Base-by-base conservation (phyloP, 345 rosid species). In the Arabidopsis thaliana region DNA sequence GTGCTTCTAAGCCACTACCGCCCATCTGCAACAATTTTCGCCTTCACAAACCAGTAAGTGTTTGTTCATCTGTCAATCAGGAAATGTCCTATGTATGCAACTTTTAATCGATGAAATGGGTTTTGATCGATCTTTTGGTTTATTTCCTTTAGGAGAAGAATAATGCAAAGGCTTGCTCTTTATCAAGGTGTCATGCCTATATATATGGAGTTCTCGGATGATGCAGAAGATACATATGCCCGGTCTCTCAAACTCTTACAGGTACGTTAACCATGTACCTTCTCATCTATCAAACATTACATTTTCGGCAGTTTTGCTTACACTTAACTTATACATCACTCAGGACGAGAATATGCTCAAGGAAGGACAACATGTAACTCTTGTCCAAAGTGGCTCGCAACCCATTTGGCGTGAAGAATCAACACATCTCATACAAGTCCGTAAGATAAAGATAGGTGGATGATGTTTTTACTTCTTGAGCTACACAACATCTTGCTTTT, bases 341-440 rank as follows among this genome's bases (percentile, higher is more conserved):
- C 79, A 93, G 98, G 82, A 80, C 44, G 87, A 91, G 76, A 77
- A 85, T 60, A 81, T 90, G 79, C 70, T 92, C 78, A 78, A 71
- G 76, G 85, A 85, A 73, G 99, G 96, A 63, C 85, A 86, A 62
- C 57, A 82, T 22, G 89, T 95, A 24, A 95, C 96, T 23, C 93
- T 95, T 59, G 99, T 95, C 50, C 97, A 91, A 75, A 95, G 97
- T 37, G 99, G 99, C 9, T 88, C 97, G 0, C 99, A 90, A 57
- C 96, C 99, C 13, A 91, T 91, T 66, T 95, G 99, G 97, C 97
- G 97, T 64, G 81, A 45, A 71, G 96, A 95, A 81, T 90, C 97
- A 71, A 87, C 96, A 73, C 97, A 91, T 78, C 91, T 91, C 82
- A 91, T 95, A 66, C 99, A 87, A 91, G 96, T 95, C 53, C 96